Percentiles rank a stretch among this genome's conserved stretches.
These are phyloP conservation scores for Rhinocladiella mackenziei DNA, from an alignment of 2,329 filamentous ascomycete genomes.

Conservation along the genomic window DNA sequence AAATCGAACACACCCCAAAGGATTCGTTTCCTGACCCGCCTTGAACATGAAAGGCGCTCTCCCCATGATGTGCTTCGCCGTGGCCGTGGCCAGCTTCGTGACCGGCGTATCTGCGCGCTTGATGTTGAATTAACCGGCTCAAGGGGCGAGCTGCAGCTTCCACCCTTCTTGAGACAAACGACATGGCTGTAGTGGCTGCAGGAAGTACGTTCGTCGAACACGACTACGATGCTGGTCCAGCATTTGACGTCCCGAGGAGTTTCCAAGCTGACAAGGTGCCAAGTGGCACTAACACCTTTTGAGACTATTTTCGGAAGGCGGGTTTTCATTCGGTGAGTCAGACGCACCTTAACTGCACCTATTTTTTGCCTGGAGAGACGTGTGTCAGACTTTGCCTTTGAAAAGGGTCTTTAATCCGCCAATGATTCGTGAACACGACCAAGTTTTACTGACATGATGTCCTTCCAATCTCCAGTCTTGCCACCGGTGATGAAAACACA, in stretches of 20 bases:
- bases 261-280: slow-evolving; percentile 7
- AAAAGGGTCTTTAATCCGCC: too few relatives aligned
- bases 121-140: slow-evolving; percentile 24
- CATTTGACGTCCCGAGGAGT: slow-evolving; percentile 8
- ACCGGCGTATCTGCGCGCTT: slow-evolving; percentile 44
- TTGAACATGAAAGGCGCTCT: slow-evolving; percentile 32
- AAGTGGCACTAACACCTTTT: background rate
- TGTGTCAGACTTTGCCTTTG: too few relatives aligned
- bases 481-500: slow-evolving; percentile 3
- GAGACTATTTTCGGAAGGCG: too few relatives aligned
- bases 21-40: slow-evolving; percentile 44
- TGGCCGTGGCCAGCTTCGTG: slow-evolving; percentile 36
- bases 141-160: slow-evolving; percentile 29
- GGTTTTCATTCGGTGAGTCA: too few relatives aligned
- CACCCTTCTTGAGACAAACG: slow-evolving; percentile 26
- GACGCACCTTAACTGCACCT: too few relatives aligned
- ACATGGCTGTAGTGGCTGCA: slow-evolving; percentile 26
- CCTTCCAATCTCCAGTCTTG: background rate
- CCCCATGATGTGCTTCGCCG: slow-evolving; percentile 31
- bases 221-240: slow-evolving; percentile 1
- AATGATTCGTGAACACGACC: too few relatives aligned
- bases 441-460: slow-evolving; percentile 1
- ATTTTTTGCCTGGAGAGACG: too few relatives aligned
- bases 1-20: slow-evolving; percentile 41
- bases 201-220: slow-evolving; percentile 2